phyloP scores from a whole-genome alignment of 768 basidiomycete genomes.

The Macrolepiota albuminosa region DNA sequence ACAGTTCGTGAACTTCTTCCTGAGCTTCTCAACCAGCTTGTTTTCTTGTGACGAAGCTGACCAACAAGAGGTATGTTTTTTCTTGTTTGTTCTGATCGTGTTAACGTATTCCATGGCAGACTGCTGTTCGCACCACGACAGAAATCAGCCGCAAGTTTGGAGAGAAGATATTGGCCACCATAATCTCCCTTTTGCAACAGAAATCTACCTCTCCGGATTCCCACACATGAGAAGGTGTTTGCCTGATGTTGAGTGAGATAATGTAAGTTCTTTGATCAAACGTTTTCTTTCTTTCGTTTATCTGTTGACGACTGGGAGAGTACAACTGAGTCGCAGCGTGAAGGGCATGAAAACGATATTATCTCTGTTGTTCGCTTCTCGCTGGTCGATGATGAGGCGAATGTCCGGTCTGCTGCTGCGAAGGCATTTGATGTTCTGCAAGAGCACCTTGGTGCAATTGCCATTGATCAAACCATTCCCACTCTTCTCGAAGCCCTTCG shows the following conservation, averaged over 20 bases:
- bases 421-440: constrained; percentile 88
- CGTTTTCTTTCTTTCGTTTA: background rate
- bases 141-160: constrained; percentile 96
- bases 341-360: constrained; percentile 86
- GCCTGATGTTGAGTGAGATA: constrained; percentile 81
- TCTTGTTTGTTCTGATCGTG: background rate
- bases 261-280: constrained; percentile 48
- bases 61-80: constrained; percentile 72
- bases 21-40: constrained; percentile 73
- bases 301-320: constrained; percentile 52
- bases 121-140: constrained; percentile 79
- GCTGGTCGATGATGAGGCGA: constrained; percentile 82
- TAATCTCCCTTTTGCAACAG: constrained; percentile 72
- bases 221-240: constrained; percentile 77
- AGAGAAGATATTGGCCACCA: constrained; percentile 81
- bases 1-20: constrained; percentile 87
- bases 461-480: constrained; percentile 95
- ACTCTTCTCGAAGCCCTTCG: constrained; percentile 90
- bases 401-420: constrained; percentile 87
- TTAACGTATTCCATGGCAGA: constrained; percentile 40
- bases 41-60: constrained; percentile 75
- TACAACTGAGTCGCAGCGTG: constrained; percentile 76
- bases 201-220: constrained; percentile 59
- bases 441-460: constrained; percentile 83
- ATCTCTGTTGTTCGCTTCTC: constrained; percentile 79